Base-by-base conservation (phyloP, 2,329 filamentous ascomycete species). In the Shiraia bambusicola region DNA sequence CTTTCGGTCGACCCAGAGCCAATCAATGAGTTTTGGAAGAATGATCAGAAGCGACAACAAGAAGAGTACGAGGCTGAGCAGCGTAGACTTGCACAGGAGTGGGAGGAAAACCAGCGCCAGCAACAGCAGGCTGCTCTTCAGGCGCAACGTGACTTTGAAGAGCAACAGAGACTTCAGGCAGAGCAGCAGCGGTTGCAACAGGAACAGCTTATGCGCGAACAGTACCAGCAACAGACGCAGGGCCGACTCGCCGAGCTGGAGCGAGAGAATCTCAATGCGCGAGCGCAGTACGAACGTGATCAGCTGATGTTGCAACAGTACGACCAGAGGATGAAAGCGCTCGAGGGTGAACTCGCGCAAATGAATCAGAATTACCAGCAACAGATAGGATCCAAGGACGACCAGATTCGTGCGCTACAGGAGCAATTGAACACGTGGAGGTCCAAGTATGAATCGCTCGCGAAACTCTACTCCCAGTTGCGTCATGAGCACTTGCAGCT, bases 351-450 rank as follows among this genome's bases (percentile, higher is more conserved):
- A 70, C 79, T 98, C 49, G 72, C 78, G 33, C 87, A 95, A 53
- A 78, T 97, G 37, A 87, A 89, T 58, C 81, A 78, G 56, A 96
- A 90, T 66, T 86, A 88, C 57, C 84, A 86, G 29, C 85, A 95
- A 68, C 93, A 97, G 65, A 83, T 87, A 37, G 74, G 79, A 26
- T 96, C 91, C 65, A 94, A 91, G 66, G 93, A 98, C 61, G 93
- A 97, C 56, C 92, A 97, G 69, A 91, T 98, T 58, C 79, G 85
- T 16, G 85, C 93, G 2, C 76, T 98, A 14, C 93, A 97, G 52
- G 93, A 97, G 72, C 93, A 97, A 71, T 87, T 97, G 52, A 96
- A 96, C 69, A 96, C 91, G 0, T 98, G 93, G 93, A 81, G 93
- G 44, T 86, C 87, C 37, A 98, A 98, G 70, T 98, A 98, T 63